phyloP scores from a whole-genome alignment of 1,284 basidiomycete species.

The Cutaneotrichosporon sp. region DNA sequence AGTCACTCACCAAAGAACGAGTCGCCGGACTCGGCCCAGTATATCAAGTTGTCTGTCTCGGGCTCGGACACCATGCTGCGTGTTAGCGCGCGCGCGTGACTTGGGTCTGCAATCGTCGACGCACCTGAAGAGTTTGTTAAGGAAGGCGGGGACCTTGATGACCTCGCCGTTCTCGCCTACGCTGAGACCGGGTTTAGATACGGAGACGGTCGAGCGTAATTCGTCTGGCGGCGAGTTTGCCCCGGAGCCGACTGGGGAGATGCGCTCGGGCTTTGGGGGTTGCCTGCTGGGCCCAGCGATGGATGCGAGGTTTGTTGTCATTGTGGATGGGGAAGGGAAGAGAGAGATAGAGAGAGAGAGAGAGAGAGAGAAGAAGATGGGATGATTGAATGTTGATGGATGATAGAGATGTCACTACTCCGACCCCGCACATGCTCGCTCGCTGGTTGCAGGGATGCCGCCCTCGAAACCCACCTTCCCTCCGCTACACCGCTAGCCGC shows the following conservation, averaged over 20 bases:
- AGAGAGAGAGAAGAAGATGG: too few species aligned
- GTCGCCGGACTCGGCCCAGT: conserved; percentile 86
- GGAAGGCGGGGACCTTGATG: conserved; percentile 71
- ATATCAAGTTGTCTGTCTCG: conserved; percentile 76
- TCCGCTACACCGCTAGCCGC: too few species aligned
- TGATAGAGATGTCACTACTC: too few species aligned
- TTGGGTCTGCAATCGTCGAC: too few species aligned
- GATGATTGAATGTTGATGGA: background rate
- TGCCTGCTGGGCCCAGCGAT: conserved; percentile 44
- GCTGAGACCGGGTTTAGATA: conserved; percentile 42
- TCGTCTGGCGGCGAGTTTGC: conserved; percentile 7
- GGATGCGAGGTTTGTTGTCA: conserved; percentile 49
- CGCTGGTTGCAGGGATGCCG: too few species aligned
- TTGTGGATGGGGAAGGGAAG: conserved; percentile 15
- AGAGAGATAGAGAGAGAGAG: too few species aligned
- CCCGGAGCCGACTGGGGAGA: conserved; percentile 22
- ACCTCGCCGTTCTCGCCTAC: conserved; percentile 52
- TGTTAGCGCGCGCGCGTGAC: background rate
- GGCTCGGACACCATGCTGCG: conserved; percentile 87
- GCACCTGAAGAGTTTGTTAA: conserved; percentile 89
- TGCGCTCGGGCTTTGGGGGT: conserved; percentile 21
- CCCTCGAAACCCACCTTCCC: too few species aligned
- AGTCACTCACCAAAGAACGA: conserved; percentile 76
- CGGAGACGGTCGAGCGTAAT: conserved; percentile 15
- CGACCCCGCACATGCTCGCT: too few species aligned